Evolutionary conservation across 1,139 yeast species (phyloP).

Genomic region (Kodamaea anthophila): DNA sequence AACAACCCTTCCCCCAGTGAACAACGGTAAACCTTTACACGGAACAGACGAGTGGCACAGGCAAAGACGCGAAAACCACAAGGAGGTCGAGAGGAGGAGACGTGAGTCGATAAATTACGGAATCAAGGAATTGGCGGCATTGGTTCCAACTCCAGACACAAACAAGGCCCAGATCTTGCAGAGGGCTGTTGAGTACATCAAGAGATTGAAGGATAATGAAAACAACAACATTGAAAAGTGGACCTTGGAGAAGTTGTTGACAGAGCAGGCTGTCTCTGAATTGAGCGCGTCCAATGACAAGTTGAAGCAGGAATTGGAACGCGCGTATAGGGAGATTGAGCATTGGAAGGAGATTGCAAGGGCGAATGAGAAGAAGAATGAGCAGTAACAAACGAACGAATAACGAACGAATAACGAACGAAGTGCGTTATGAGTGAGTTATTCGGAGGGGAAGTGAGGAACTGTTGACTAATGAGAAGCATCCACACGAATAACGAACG

Average conservation of each 20-base stretch:
- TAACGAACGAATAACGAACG: not conserved
- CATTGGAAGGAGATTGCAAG: slow-evolving; percentile 56
- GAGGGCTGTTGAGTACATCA: slow-evolving; percentile 84
- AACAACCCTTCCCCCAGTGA: slow-evolving; percentile 30
- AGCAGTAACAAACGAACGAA: not conserved
- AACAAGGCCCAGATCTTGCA: slow-evolving; percentile 87
- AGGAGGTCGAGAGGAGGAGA: slow-evolving; percentile 95
- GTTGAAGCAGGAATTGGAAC: slow-evolving; percentile 71
- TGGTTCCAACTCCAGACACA: slow-evolving; percentile 84
- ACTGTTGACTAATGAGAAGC: too few species aligned
- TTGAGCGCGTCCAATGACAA: slow-evolving; percentile 72
- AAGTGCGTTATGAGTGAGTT: not conserved
- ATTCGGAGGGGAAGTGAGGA: too few species aligned
- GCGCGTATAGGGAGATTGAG: slow-evolving; percentile 91
- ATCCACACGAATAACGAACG: too few species aligned
- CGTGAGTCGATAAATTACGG: slow-evolving; percentile 90
- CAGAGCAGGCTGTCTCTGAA: slow-evolving; percentile 87
- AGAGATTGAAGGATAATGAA: slow-evolving; percentile 82
- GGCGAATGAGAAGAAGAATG: slow-evolving; percentile 18
- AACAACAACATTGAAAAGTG: slow-evolving; percentile 85
- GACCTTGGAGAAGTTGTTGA: slow-evolving; percentile 84
- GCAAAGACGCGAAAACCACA: slow-evolving; percentile 83
- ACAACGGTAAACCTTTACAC: slow-evolving; percentile 44
- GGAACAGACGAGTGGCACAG: slow-evolving; percentile 87
- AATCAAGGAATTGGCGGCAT: slow-evolving; percentile 72